Conservation (phyloP, 2,329 filamentous ascomycete species). For the Apiospora aurea region DNA sequence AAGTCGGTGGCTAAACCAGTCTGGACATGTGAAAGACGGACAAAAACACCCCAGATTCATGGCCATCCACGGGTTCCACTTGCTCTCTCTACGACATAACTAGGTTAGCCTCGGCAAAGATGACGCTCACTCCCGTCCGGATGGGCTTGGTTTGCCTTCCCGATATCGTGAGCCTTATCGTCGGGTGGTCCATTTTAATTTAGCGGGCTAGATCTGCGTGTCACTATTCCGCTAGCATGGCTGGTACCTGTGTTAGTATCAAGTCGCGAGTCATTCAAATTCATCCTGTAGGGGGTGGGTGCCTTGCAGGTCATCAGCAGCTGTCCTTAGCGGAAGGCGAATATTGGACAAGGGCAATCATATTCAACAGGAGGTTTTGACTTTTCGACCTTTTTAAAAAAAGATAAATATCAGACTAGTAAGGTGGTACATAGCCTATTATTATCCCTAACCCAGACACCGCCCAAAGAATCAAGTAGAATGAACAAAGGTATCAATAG, state of each 20-base stretch:
- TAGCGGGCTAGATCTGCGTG: neutral
- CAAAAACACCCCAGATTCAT: neutral
- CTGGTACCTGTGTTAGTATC: neutral
- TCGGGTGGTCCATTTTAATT: constrained; percentile 7
- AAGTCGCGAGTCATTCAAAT: constrained; percentile 2
- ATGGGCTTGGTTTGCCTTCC: constrained; percentile 9
- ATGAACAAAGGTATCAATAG: neutral
- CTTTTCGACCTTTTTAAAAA: neutral
- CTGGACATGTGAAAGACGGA: neutral
- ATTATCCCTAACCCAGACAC: neutral
- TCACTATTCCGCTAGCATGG: constrained; percentile 3
- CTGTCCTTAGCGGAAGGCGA: neutral
- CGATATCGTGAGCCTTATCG: constrained; percentile 22
- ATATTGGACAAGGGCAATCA: neutral
- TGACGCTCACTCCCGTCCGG: neutral
- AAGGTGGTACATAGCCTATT: neutral
- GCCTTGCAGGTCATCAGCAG: neutral
- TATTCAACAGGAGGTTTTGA: neutral
- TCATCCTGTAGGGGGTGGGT: neutral
- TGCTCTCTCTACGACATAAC: constrained; percentile 3
- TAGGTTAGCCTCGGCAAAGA: constrained; percentile 20
- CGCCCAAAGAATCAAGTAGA: neutral
- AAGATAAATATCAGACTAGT: neutral
- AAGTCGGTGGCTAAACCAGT: neutral
- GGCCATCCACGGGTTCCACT: neutral